These are phyloP conservation scores for Termitomyces titanicus DNA, from an alignment of 768 basidiomycete genomes.

Conservation along the genomic window DNA sequence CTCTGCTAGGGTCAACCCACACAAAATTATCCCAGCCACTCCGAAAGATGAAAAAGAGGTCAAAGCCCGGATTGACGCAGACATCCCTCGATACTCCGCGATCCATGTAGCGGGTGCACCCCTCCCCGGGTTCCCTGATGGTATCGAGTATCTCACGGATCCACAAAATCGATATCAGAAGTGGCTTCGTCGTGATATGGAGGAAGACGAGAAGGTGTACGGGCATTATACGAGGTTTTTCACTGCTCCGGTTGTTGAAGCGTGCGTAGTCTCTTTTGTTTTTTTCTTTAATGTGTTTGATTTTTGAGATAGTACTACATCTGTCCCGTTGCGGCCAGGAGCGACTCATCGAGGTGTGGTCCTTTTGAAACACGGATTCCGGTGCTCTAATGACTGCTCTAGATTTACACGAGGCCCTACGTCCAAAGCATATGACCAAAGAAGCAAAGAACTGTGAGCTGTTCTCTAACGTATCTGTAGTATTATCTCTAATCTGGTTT, in stretches of 20 bases:
- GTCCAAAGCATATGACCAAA: slow-evolving; percentile 28
- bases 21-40: slow-evolving; percentile 33
- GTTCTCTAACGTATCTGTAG: background rate
- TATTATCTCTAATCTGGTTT: background rate
- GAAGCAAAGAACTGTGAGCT: slow-evolving; percentile 13
- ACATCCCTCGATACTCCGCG: slow-evolving; percentile 47
- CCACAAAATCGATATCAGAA: slow-evolving; percentile 47
- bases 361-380: background rate
- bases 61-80: slow-evolving; percentile 30
- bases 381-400: background rate
- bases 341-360: slow-evolving; percentile 49
- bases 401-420: slow-evolving; percentile 43
- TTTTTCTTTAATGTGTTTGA: background rate
- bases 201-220: slow-evolving; percentile 30
- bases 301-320: slow-evolving; percentile 37
- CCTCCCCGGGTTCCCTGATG: slow-evolving; percentile 45
- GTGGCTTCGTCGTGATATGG: slow-evolving; percentile 28
- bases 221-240: slow-evolving; percentile 57
- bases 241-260: slow-evolving; percentile 41
- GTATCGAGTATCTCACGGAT: slow-evolving; percentile 34
- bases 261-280: slow-evolving; percentile 29
- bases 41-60: slow-evolving; percentile 28
- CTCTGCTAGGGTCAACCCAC: slow-evolving; percentile 53
- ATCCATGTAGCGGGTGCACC: slow-evolving; percentile 12
- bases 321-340: slow-evolving; percentile 47